A percentile compares a stretch with the other conserved stretches of the same genome.
phyloP scores from a whole-genome alignment of 2,329 filamentous ascomycete species.

The Didymosphaeria variabile region DNA sequence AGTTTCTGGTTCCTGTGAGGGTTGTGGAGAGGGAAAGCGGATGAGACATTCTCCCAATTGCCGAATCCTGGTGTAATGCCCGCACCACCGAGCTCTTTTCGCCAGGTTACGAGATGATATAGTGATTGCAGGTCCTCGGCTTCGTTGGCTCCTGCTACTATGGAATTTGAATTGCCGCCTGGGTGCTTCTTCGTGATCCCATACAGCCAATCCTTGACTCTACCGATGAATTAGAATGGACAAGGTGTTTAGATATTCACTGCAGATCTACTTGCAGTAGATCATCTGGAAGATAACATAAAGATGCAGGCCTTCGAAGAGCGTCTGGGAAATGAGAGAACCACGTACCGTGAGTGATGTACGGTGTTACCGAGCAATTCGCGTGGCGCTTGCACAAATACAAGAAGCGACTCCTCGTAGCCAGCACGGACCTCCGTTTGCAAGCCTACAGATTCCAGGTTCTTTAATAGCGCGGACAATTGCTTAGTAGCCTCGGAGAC shows the following conservation, averaged over 20 bases:
- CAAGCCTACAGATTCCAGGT: conserved; percentile 39
- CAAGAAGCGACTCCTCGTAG: conserved; percentile 40
- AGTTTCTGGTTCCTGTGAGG: conserved; percentile 77
- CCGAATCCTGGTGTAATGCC: conserved; percentile 75
- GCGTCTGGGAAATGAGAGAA: not conserved
- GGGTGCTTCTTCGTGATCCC: conserved; percentile 74
- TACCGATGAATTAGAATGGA: conserved; percentile 37
- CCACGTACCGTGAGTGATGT: conserved; percentile 40
- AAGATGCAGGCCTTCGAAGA: no score
- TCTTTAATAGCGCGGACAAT: conserved; percentile 31
- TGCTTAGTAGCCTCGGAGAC: conserved; percentile 30
- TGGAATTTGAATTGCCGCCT: conserved; percentile 46
- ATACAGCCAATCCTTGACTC: conserved; percentile 86
- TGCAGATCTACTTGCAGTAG: not conserved
- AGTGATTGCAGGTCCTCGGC: conserved; percentile 81
- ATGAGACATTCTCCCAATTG: conserved; percentile 76
- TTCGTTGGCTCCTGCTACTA: conserved; percentile 73
- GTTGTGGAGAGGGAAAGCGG: conserved; percentile 83
- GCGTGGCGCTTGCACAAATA: conserved; percentile 41
- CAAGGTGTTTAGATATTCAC: no score
- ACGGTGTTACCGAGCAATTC: conserved; percentile 44
- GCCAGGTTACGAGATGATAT: conserved; percentile 79
- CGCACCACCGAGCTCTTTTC: conserved; percentile 77
- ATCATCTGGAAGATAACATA: not conserved
- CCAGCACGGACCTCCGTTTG: conserved; percentile 44